Evolutionary conservation across 208 protist species (phyloP).

Genomic region (Crithidia thermophila): DNA sequence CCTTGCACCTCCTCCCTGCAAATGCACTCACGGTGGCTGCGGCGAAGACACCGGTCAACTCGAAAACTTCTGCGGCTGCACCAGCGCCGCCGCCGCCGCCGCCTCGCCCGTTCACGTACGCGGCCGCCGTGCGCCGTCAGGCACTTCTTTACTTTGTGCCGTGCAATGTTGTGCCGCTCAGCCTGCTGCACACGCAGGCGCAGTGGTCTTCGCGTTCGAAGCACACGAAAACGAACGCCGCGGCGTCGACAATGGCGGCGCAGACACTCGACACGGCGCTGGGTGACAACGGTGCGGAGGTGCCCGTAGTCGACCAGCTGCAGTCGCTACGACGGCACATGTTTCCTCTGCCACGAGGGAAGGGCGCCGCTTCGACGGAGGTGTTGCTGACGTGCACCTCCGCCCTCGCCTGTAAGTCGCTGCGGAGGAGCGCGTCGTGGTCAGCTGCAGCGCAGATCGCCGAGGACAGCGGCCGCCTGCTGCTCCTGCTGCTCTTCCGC

Average conservation of each 20-base stretch:
- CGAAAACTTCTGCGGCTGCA: neutral
- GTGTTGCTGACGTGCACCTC: slow-evolving; percentile 4
- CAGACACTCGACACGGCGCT: neutral
- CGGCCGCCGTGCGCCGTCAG: slow-evolving; percentile 38
- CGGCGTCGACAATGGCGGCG: neutral
- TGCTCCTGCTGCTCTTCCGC: slow-evolving; percentile 11
- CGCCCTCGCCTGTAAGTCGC: slow-evolving; percentile 3
- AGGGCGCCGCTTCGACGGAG: too few relatives aligned
- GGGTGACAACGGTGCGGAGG: neutral
- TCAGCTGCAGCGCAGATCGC: slow-evolving; percentile 17
- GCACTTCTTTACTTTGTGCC: slow-evolving; percentile 59
- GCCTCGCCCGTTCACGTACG: slow-evolving; percentile 14
- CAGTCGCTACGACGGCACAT: neutral
- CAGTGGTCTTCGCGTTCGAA: neutral
- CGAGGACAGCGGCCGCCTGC: slow-evolving; percentile 14
- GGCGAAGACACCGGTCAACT: neutral
- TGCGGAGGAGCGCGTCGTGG: slow-evolving; percentile 13
- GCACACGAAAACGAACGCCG: neutral
- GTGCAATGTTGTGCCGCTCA: slow-evolving; percentile 41
- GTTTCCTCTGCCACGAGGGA: neutral
- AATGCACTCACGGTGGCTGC: neutral
- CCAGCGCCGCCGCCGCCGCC: neutral
- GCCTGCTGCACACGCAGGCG: slow-evolving; percentile 12
- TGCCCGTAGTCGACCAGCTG: neutral
- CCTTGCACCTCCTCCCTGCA: slow-evolving; percentile 1